Percentiles rank a stretch among this genome's conserved stretches.
phyloP scores from a whole-genome alignment of 306 rosid genomes.

The Benincasa hispida region DNA sequence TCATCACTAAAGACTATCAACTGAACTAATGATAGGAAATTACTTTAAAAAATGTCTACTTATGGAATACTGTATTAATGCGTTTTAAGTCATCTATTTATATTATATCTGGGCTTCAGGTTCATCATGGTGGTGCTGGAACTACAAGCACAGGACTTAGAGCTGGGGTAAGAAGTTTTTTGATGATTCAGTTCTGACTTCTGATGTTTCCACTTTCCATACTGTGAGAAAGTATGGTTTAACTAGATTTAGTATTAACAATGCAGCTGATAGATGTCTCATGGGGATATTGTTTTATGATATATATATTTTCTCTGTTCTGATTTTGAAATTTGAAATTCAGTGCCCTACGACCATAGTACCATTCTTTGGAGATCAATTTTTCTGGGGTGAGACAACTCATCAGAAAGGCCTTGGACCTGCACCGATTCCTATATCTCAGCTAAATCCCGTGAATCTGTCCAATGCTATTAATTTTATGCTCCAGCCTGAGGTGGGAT shows the following conservation, averaged over 20 bases:
- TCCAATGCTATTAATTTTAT: slow-evolving; percentile 68
- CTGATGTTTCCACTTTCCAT: background rate
- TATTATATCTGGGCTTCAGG: slow-evolving; percentile 35
- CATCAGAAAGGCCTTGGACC: slow-evolving; percentile 71
- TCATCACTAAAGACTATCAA: background rate
- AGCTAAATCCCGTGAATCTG: slow-evolving; percentile 49
- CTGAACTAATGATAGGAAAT: background rate
- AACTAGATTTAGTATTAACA: background rate
- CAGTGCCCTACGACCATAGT: slow-evolving; percentile 97
- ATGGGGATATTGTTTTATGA: background rate
- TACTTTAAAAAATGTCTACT: background rate
- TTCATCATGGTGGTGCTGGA: slow-evolving; percentile 99
- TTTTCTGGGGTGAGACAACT: slow-evolving; percentile 94
- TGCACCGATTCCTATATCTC: slow-evolving; percentile 60
- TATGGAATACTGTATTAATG: background rate
- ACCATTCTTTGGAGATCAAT: slow-evolving; percentile 97
- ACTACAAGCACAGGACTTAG: slow-evolving; percentile 88
- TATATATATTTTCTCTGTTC: background rate
- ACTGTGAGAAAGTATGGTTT: background rate
- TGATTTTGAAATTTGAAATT: slow-evolving; percentile 14
- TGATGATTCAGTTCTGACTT: background rate
- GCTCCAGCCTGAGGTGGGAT: slow-evolving; percentile 83
- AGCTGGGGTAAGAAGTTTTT: slow-evolving; percentile 59
- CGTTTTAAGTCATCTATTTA: background rate
- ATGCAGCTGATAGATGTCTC: background rate